These are phyloP conservation scores for Dipodascus geniculatus DNA, from an alignment of 805 yeast species.

Conservation along the genomic window DNA sequence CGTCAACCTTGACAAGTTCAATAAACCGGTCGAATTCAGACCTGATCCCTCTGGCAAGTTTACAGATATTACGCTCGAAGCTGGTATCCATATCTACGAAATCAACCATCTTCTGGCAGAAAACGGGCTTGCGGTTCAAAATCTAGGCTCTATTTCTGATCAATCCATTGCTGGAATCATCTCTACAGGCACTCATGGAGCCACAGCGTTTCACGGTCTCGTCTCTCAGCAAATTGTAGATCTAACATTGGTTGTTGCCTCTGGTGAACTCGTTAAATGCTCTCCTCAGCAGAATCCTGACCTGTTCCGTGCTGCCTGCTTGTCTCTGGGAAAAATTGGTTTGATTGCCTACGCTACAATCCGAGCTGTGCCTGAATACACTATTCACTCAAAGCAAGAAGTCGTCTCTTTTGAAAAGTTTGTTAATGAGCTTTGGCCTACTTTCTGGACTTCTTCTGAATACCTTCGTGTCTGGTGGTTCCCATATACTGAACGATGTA, in stretches of 20 bases:
- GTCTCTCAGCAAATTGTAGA: constrained; percentile 80
- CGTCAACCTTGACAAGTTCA: constrained; percentile 69
- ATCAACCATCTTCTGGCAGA: constrained; percentile 54
- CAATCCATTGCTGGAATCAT: constrained; percentile 94
- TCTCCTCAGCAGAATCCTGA: constrained; percentile 52
- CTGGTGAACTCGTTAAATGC: constrained; percentile 60
- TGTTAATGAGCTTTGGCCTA: constrained; percentile 51
- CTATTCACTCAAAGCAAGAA: constrained; percentile 70
- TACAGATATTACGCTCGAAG: constrained; percentile 90
- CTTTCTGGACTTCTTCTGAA: constrained; percentile 80
- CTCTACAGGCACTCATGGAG: constrained; percentile 95
- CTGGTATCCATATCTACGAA: constrained; percentile 73
- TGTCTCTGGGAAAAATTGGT: constrained; percentile 88
- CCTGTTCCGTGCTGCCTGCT: constrained; percentile 67
- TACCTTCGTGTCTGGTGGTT: constrained; percentile 96
- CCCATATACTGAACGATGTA: constrained; percentile 79
- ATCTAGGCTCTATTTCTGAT: constrained; percentile 85
- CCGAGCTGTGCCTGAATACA: constrained; percentile 74
- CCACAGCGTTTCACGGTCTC: constrained; percentile 85
- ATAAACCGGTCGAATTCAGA: constrained; percentile 32
- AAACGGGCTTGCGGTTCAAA: constrained; percentile 71
- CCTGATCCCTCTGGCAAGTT: constrained; percentile 26
- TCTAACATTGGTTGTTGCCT: constrained; percentile 60
- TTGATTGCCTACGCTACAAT: constrained; percentile 76
- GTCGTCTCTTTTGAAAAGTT: constrained; percentile 68